Percentiles rank a stretch among this genome's conserved stretches.
phyloP scores from a whole-genome alignment of 345 rosid genomes.

The Nasturtium officinale region DNA sequence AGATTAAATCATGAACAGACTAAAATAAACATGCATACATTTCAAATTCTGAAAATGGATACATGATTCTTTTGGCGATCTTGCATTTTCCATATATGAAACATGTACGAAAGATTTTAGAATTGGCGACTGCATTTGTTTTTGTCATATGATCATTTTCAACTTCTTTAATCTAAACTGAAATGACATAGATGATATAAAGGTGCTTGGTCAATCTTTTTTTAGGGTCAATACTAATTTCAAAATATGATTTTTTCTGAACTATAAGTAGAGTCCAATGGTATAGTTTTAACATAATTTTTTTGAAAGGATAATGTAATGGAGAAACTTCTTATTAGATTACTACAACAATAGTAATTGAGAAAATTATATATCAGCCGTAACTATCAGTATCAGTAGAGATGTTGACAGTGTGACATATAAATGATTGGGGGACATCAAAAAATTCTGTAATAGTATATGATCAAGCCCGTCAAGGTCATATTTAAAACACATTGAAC shows the following conservation, averaged over 20 bases:
- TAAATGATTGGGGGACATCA: slow-evolving; percentile 2
- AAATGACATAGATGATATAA: neutral
- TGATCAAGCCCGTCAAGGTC: neutral
- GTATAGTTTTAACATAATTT: neutral
- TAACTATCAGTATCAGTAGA: slow-evolving; percentile 29
- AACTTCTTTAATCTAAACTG: neutral
- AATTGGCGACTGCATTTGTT: neutral
- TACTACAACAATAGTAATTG: neutral
- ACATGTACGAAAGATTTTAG: slow-evolving; percentile 13
- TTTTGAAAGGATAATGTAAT: neutral
- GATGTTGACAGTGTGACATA: slow-evolving; percentile 9
- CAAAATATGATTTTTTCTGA: neutral
- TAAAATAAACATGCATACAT: slow-evolving; percentile 11
- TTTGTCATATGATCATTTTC: slow-evolving; percentile 1
- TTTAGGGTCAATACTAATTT: too few species aligned
- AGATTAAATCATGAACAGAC: neutral
- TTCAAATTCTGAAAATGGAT: slow-evolving; percentile 5
- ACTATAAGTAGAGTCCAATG: neutral
- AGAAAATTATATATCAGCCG: neutral
- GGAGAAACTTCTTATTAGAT: neutral
- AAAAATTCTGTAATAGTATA: neutral
- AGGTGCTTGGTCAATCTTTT: slow-evolving; percentile 2
- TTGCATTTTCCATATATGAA: slow-evolving; percentile 9
- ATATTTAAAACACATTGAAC: neutral
- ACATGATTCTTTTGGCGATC: neutral